Base-by-base conservation (phyloP, 257 asterid species). In the Fraxinus excelsior region DNA sequence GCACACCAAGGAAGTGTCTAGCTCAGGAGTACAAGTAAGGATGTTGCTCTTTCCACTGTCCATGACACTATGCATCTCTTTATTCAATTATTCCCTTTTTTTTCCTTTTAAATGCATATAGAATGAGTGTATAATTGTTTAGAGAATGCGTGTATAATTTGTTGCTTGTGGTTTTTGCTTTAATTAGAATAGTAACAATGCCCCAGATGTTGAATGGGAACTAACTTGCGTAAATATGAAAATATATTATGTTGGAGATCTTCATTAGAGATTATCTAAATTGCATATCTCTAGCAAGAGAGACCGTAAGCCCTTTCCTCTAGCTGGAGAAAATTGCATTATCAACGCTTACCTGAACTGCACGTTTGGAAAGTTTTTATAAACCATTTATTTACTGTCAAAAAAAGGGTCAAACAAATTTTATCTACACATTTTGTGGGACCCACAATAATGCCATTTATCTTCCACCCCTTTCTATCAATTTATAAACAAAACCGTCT, bases 1-100 rank as follows among this genome's bases (percentile, higher is more conserved):
- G 81, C 40, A n/a, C 7, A 82, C 88, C 51, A 91, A 89, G 85
- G 98, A 93, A 82, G 94, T 94, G 79, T 91, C 97, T 7, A 82
- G 87, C 81, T 93, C 94, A 19, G 96, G 94, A 78, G 80, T 88
- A 71, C 97, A 85, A 81, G 98, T 92, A 85, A 86, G 86, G 67
- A 70, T 82, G 18, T 44, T 40, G 46, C 46, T 44, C 70, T 40
- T 23, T 58, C 66, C 66, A n/a, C 65, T 21, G 11, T 56, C 65
- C 65, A 56, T 56, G 26, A 26, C n/a, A 7, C 44, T 38, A 53
- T 5, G 21, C 9, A 53, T 53, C 64, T 53, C 56, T 46, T 14
- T 46, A 14, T 4, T 46, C 19, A 11, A 16, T 10, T 53, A 18
- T 32, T 32, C 35, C 35, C 6, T 32, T 32, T 16, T 53, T 4